A percentile compares a stretch with the other conserved stretches of the same genome.
Conservation (phyloP, 2,329 filamentous ascomycete genomes). For the Cadophora sp. region DNA sequence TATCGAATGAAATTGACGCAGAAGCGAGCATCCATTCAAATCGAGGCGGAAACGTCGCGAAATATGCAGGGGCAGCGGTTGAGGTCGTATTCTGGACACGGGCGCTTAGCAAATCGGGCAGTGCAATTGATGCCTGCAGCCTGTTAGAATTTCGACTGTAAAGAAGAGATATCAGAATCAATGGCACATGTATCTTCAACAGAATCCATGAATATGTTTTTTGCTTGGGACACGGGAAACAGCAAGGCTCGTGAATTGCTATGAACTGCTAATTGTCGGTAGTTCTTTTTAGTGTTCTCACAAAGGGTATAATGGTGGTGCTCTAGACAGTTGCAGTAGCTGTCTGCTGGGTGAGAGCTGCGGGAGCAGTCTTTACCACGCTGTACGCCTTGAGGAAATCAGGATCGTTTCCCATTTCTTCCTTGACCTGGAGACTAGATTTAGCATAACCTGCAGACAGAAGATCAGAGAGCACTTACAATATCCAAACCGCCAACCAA, state of each 20-base stretch:
- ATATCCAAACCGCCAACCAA: conserved; percentile 95
- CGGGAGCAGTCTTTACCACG: conserved; percentile 45
- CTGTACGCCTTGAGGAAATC: conserved; percentile 83
- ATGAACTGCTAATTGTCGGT: not conserved
- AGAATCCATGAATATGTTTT: not conserved
- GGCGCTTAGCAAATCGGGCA: conserved; percentile 3
- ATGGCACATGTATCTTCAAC: not conserved
- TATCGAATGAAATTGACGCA: conserved; percentile 6
- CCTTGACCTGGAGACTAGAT: conserved; percentile 72
- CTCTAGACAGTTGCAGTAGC: conserved; percentile 19
- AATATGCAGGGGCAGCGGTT: not conserved
- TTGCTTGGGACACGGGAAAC: not conserved
- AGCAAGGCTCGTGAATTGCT: conserved; percentile 1
- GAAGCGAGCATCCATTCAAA: not conserved
- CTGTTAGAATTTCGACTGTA: not conserved
- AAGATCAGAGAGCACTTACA: conserved; percentile 60
- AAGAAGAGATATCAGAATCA: not conserved
- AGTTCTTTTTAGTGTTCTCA: not conserved
- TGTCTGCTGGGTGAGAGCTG: conserved; percentile 9
- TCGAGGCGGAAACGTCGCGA: not conserved
- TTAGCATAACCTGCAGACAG: conserved; percentile 11
- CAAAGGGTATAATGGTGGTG: conserved; percentile 24
- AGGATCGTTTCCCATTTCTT: conserved; percentile 84
- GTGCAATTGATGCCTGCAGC: not conserved
- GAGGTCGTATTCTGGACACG: not conserved